Evolutionary conservation across 2,329 filamentous ascomycete genomes (phyloP).

Genomic region (Fonsecaea pugnacius): DNA sequence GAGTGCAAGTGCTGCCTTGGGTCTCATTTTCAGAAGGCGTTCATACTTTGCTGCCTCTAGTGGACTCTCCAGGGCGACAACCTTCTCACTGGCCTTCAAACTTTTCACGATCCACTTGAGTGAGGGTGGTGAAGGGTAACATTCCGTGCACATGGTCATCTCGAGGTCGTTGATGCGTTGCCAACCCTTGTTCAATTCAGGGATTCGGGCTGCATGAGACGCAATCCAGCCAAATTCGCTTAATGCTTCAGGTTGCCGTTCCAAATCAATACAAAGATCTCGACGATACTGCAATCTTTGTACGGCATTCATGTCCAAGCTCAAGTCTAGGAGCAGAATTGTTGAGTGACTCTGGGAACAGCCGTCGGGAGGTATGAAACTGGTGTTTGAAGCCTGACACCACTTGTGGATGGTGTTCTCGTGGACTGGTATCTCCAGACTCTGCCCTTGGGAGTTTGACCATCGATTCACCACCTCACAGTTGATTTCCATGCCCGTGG

Average conservation of each 20-base stretch:
- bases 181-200: constrained; percentile 7
- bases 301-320: constrained; percentile 6
- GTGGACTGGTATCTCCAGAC: constrained; percentile 10
- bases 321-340: constrained; percentile 16
- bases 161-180: neutral
- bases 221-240: constrained; percentile 25
- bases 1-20: constrained; percentile 47
- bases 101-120: constrained; percentile 24
- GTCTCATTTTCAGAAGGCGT: constrained; percentile 54
- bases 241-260: constrained; percentile 24
- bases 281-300: constrained; percentile 12
- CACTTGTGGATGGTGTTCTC: constrained; percentile 18
- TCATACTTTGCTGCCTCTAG: constrained; percentile 58
- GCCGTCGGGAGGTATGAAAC: neutral
- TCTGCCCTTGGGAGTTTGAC: constrained; percentile 7
- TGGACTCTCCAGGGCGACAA: constrained; percentile 57
- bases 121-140: constrained; percentile 26
- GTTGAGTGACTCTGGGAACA: constrained; percentile 17
- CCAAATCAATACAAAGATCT: constrained; percentile 16
- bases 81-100: constrained; percentile 37
- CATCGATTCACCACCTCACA: constrained; percentile 19
- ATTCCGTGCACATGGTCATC: constrained; percentile 9
- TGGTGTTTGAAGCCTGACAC: neutral
- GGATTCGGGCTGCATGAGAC: constrained; percentile 14
- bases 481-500: constrained; percentile 12